Conservation (phyloP, 208 protist species). For the Crithidia thermophila region DNA sequence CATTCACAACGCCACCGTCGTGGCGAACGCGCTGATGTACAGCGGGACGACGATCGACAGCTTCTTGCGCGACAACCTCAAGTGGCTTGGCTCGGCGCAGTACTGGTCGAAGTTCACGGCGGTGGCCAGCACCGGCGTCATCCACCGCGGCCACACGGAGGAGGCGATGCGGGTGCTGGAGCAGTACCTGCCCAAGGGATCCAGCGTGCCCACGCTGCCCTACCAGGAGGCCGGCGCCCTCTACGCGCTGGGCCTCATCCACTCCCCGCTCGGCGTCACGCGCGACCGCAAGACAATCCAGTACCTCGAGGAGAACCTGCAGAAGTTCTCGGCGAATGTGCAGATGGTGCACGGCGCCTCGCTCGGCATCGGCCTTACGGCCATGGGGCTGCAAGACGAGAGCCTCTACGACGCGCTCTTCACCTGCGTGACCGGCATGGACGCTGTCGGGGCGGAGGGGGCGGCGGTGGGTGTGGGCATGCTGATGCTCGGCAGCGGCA, state of each 20-base stretch:
- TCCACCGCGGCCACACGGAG: conserved; percentile 96
- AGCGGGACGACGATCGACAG: conserved; percentile 97
- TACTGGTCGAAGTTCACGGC: conserved; percentile 99
- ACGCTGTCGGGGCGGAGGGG: conserved; percentile 98
- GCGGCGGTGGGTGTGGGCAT: conserved; percentile 98
- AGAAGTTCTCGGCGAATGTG: conserved; percentile 69
- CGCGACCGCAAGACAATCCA: conserved; percentile 79
- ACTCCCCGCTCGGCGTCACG: conserved; percentile 92
- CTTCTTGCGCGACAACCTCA: conserved; percentile 98
- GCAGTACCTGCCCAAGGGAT: conserved; percentile 92
- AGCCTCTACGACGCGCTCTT: conserved; percentile 96
- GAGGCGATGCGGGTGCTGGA: conserved; percentile 90
- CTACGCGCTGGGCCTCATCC: conserved; percentile 98
- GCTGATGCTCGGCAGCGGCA: conserved; percentile 97
- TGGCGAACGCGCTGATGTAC: conserved; percentile 98
- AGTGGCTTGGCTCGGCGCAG: conserved; percentile 95
- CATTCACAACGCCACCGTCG: conserved; percentile 95
- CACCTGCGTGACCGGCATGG: conserved; percentile 93
- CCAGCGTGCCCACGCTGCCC: conserved; percentile 60
- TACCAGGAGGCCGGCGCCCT: conserved; percentile 97
- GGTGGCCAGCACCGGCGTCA: conserved; percentile 96
- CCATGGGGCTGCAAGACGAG: conserved; percentile 90
- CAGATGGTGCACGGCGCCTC: conserved; percentile 98
- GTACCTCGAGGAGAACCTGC: conserved; percentile 79
- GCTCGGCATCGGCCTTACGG: conserved; percentile 95